Evolutionary conservation across 2,329 filamentous ascomycete genomes (phyloP), one percentile per base, ranked within the genome.

Genomic region (Orbilia oligospora): DNA sequence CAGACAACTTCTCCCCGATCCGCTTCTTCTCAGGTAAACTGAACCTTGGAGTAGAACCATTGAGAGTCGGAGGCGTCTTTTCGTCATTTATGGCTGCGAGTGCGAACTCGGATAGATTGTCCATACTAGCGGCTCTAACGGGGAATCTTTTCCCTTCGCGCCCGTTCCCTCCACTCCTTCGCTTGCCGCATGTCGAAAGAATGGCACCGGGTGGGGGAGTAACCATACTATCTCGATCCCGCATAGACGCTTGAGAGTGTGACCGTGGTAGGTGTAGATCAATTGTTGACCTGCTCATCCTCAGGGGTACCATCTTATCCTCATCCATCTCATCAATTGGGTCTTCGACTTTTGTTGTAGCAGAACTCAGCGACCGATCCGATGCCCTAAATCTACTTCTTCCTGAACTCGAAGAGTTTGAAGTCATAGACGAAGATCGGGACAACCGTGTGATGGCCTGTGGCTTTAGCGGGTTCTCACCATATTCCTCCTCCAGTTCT

Each of bases 91-190:
- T 63, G 9, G 67, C 66, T 10, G 33, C 38, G 5, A 77, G 30
- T 0, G 64, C 76, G 10, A 73, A 41, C 12, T 58, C 70, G 33
- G 76, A 69, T 27, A 79, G 46, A 36, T 79, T 79, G 48, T 79
- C 76, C 76, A 79, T 79, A 36, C 76, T 79, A 3, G 65, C 76
- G n/a, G 76, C 76, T 36, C 70, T 49, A 24, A 79, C 76, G 27
- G 76, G 76, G 49, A 79, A 79, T 16, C 76, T 66, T 27, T 79
- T 79, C 0, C 76, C 76, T 36, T 79, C 76, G n/a, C 49, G 68
- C 20, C 76, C 76, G 27, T 79, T 72, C n/a, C 67, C 66, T 24
- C 72, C 73, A n/a, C 73, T 77, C 36, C 73, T 71, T 36, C 73
- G 38, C 46, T 77, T 77, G 3, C 65, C 46, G 12, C 51, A 14